These are phyloP conservation scores for Blastobotrys chiropterorum DNA, from an alignment of 805 yeast species.

Conservation along the genomic window DNA sequence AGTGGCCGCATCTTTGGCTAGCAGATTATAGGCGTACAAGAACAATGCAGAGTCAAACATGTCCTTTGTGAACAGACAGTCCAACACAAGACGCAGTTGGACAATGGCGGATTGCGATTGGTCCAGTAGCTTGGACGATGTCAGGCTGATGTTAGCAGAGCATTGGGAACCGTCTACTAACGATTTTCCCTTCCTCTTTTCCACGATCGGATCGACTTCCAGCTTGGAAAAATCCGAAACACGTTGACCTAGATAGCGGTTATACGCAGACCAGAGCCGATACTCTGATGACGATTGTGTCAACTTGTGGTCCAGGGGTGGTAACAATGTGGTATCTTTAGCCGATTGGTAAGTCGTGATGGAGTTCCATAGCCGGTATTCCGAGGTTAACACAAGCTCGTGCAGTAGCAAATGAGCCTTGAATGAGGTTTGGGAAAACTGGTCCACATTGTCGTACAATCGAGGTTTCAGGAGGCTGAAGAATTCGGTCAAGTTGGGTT, in stretches of 20 bases:
- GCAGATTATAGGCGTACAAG: slow-evolving; percentile 10
- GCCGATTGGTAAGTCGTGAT: background rate
- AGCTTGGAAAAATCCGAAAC: slow-evolving; percentile 12
- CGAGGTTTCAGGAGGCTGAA: slow-evolving; percentile 10
- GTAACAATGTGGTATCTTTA: slow-evolving; percentile 3
- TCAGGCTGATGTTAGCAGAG: slow-evolving; percentile 6
- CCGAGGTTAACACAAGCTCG: slow-evolving; percentile 10
- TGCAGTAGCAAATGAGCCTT: slow-evolving; percentile 19
- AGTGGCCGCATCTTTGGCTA: slow-evolving; percentile 16
- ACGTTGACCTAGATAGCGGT: slow-evolving; percentile 16
- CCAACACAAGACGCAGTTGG: slow-evolving; percentile 15
- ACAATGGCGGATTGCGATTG: slow-evolving; percentile 12
- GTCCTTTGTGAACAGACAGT: slow-evolving; percentile 15
- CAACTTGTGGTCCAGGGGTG: background rate
- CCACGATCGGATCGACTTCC: slow-evolving; percentile 14
- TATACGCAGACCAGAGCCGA: slow-evolving; percentile 12
- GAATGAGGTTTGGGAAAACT: slow-evolving; percentile 5
- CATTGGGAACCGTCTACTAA: slow-evolving; percentile 9
- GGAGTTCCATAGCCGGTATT: slow-evolving; percentile 4
- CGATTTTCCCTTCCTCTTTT: slow-evolving; percentile 10
- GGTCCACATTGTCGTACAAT: slow-evolving; percentile 1
- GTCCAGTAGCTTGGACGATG: slow-evolving; percentile 9
- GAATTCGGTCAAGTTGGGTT: slow-evolving; percentile 6
- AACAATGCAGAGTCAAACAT: slow-evolving; percentile 8
- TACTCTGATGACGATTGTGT: background rate